Percentiles rank a stretch among this genome's conserved stretches.
These are phyloP conservation scores for Hymenoscyphus infarciens DNA, from an alignment of 2,329 filamentous ascomycete genomes.

Conservation along the genomic window DNA sequence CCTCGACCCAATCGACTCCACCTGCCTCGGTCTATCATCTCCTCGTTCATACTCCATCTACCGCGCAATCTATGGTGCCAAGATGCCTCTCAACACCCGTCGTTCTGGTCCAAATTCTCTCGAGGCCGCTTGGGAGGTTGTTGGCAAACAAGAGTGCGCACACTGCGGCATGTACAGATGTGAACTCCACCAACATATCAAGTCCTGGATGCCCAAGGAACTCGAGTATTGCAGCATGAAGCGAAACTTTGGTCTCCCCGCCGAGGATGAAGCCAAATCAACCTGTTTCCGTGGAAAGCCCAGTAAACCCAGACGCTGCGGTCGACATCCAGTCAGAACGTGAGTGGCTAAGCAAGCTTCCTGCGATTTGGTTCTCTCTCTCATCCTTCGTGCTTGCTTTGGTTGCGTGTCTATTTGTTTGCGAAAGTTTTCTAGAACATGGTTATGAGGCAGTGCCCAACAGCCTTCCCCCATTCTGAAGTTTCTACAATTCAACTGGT, in stretches of 20 bases:
- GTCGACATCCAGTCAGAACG: conserved; percentile 44
- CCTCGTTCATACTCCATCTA: conserved; percentile 57
- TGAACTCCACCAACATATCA: conserved; percentile 60
- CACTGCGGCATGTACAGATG: conserved; percentile 60
- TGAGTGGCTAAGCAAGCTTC: conserved; percentile 23
- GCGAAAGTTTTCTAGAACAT: background rate
- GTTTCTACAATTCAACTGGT: background rate
- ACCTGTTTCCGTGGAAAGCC: conserved; percentile 60
- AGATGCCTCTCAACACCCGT: conserved; percentile 53
- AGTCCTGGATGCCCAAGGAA: conserved; percentile 53
- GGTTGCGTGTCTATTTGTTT: background rate
- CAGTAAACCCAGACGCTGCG: conserved; percentile 55
- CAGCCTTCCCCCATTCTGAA: background rate
- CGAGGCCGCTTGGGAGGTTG: conserved; percentile 61
- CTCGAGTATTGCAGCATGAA: conserved; percentile 60
- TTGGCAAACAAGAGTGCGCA: conserved; percentile 58
- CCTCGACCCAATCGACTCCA: conserved; percentile 62
- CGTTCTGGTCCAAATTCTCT: conserved; percentile 59
- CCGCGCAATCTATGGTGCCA: conserved; percentile 49
- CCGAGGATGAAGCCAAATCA: conserved; percentile 44
- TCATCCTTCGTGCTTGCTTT: conserved; percentile 1
- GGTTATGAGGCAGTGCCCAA: background rate
- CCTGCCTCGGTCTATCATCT: conserved; percentile 57
- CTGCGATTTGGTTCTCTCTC: conserved; percentile 11
- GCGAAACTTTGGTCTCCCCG: conserved; percentile 51